Evolutionary conservation across 441 rosid species (phyloP).

Genomic region (Aleurites moluccanus): DNA sequence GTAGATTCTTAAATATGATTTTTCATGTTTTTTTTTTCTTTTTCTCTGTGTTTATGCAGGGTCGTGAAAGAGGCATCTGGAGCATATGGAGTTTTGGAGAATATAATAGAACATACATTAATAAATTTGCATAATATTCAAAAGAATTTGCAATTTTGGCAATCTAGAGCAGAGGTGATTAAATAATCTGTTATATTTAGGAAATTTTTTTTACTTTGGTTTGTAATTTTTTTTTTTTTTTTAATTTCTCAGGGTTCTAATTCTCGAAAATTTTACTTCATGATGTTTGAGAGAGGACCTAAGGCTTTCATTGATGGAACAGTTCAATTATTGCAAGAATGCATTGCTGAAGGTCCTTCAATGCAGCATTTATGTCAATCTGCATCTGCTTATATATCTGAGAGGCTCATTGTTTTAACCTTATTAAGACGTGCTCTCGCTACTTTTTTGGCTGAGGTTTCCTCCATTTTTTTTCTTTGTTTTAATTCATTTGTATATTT

Average conservation of each 20-base stretch:
- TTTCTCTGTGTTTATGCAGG: constrained; percentile 32
- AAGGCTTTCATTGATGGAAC: constrained; percentile 64
- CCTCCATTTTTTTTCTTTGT: constrained; percentile 4
- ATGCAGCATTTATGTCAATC: constrained; percentile 53
- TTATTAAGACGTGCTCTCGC: constrained; percentile 65
- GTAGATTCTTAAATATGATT: not conserved
- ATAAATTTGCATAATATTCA: constrained; percentile 61
- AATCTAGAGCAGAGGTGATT: constrained; percentile 69
- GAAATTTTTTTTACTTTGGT: not conserved
- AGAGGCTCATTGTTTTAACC: constrained; percentile 63
- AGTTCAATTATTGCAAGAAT: constrained; percentile 42
- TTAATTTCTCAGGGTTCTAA: constrained; percentile 52
- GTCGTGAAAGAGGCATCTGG: constrained; percentile 43
- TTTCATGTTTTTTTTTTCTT: not conserved
- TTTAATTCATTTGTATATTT: not conserved
- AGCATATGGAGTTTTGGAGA: constrained; percentile 59
- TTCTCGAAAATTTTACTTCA: constrained; percentile 68
- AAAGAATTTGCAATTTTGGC: constrained; percentile 86
- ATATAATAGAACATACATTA: constrained; percentile 57
- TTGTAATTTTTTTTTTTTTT: not conserved
- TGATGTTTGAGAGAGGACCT: constrained; percentile 93
- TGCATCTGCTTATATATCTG: constrained; percentile 64
- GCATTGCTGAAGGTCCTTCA: constrained; percentile 47
- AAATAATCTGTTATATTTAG: not conserved
- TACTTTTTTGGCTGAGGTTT: constrained; percentile 85